Evolutionary conservation across 768 basidiomycete species (phyloP).

Genomic region (Calocybe cyanea): DNA sequence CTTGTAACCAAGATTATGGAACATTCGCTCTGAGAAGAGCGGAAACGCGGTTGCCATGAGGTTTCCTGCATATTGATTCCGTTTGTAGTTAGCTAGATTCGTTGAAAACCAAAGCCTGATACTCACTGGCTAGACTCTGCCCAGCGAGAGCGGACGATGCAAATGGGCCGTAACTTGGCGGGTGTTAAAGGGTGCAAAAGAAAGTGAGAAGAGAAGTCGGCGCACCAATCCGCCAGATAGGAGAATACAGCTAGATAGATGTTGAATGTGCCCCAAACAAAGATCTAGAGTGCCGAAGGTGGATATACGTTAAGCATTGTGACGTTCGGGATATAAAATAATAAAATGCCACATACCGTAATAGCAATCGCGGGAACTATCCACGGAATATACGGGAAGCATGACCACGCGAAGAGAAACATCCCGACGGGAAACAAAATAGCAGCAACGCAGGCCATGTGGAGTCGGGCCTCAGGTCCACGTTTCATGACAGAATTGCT

Average conservation of each 20-base stretch:
- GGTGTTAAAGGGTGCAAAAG: background rate
- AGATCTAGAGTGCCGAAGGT: conserved; percentile 31
- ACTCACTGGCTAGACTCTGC: conserved; percentile 55
- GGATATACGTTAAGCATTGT: conserved; percentile 9
- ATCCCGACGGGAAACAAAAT: conserved; percentile 55
- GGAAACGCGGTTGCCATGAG: conserved; percentile 52
- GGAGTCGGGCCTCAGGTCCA: conserved; percentile 59
- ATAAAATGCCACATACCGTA: conserved; percentile 25
- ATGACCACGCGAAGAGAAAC: conserved; percentile 74
- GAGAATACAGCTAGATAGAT: conserved; percentile 59
- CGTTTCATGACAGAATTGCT: conserved; percentile 31
- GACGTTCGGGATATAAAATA: too few species aligned
- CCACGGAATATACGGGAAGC: conserved; percentile 54
- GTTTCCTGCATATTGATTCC: too few species aligned
- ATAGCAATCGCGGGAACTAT: conserved; percentile 56
- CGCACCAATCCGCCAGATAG: conserved; percentile 63
- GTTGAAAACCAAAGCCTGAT: background rate
- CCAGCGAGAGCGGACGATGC: conserved; percentile 69
- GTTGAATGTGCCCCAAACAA: conserved; percentile 46
- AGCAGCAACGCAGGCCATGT: conserved; percentile 50
- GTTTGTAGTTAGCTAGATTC: too few species aligned
- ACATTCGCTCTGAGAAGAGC: conserved; percentile 62
- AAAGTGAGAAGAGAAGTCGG: background rate
- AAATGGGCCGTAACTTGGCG: conserved; percentile 55
- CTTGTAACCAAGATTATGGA: conserved; percentile 46